Evolutionary conservation across 257 asterid species (phyloP), one percentile per base, ranked within the genome.

Genomic region (Nicotiana undulata): DNA sequence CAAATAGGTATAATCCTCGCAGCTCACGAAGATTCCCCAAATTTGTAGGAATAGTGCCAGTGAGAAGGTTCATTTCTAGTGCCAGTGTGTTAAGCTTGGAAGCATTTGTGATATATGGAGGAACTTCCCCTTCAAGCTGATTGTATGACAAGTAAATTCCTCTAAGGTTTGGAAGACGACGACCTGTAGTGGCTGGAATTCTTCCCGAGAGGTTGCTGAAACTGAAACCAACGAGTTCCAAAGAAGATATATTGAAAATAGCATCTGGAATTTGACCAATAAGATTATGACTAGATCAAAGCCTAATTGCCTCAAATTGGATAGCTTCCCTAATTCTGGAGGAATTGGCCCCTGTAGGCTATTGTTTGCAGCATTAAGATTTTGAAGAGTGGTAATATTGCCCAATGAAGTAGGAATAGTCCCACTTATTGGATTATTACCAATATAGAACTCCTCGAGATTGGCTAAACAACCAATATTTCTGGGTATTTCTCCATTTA

Each of bases 211-310:
- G 80, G 56, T 17, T 64, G 46, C 78, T 88, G n/a, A 2, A 80
- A 0, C 72, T 52, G 83, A 84, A 79, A 5, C 78, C 85, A 10
- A 85, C 29, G 37, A 32, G 6, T 46, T 67, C 76, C 76, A 85
- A 31, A 26, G 86, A 79, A 15, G 89, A 85, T 6, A 85, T 20
- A 74, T 87, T 87, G 82, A 85, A 87, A 63, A 87, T 83, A 31
- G 3, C 32, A 3, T 79, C 77, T 59, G 90, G 88, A 65, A 87
- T 87, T 44, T 60, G 82, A 29, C 90, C 90, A 4, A 70, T 79
- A 7, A 87, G 80, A 59, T 80, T 76, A 66, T 66, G 4, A 79
- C 83, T 64, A 1, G 53, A 44, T 81, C 82, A 51, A 85, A 80
- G 12, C 83, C 70, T n/a, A 64, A 29, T 31, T 64, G 24, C 75